Evolutionary conservation across 2,329 filamentous ascomycete species (phyloP).

Genomic region (Claviceps sorghi): DNA sequence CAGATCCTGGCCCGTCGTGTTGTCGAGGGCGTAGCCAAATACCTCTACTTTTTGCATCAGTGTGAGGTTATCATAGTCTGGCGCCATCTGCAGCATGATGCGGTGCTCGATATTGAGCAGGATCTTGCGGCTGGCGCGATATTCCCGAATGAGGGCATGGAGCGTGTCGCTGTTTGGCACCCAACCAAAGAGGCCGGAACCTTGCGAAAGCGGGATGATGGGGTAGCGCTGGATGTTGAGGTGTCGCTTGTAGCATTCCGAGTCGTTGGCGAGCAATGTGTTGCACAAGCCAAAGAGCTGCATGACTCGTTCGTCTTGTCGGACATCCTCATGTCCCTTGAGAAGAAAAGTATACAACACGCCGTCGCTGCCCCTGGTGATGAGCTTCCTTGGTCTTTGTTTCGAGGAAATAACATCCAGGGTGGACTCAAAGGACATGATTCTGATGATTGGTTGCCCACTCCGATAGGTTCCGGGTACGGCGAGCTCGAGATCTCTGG

Average conservation of each 20-base stretch:
- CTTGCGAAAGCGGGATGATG: slow-evolving; percentile 92
- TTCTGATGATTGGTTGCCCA: slow-evolving; percentile 61
- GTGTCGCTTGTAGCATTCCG: slow-evolving; percentile 93
- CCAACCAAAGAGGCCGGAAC: slow-evolving; percentile 89
- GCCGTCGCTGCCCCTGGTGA: slow-evolving; percentile 78
- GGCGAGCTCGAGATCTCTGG: slow-evolving; percentile 74
- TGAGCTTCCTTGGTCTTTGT: slow-evolving; percentile 83
- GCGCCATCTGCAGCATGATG: slow-evolving; percentile 99
- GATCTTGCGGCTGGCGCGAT: slow-evolving; percentile 93
- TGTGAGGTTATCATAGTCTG: slow-evolving; percentile 95
- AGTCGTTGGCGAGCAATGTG: slow-evolving; percentile 82
- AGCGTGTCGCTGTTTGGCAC: slow-evolving; percentile 95
- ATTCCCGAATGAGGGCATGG: slow-evolving; percentile 92
- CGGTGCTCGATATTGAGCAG: slow-evolving; percentile 97
- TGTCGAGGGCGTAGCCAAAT: slow-evolving; percentile 96
- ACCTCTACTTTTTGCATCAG: slow-evolving; percentile 99
- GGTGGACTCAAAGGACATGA: slow-evolving; percentile 78
- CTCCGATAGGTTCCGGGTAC: slow-evolving; percentile 93
- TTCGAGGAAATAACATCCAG: slow-evolving; percentile 93
- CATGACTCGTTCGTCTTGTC: slow-evolving; percentile 98
- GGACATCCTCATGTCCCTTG: slow-evolving; percentile 98
- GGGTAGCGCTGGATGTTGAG: slow-evolving; percentile 92
- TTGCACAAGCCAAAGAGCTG: slow-evolving; percentile 97
- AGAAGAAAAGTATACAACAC: slow-evolving; percentile 74
- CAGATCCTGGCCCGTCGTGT: slow-evolving; percentile 95